These are phyloP conservation scores for Malassezia yamatoensis DNA, from an alignment of 1,284 basidiomycete species.

Conservation along the genomic window DNA sequence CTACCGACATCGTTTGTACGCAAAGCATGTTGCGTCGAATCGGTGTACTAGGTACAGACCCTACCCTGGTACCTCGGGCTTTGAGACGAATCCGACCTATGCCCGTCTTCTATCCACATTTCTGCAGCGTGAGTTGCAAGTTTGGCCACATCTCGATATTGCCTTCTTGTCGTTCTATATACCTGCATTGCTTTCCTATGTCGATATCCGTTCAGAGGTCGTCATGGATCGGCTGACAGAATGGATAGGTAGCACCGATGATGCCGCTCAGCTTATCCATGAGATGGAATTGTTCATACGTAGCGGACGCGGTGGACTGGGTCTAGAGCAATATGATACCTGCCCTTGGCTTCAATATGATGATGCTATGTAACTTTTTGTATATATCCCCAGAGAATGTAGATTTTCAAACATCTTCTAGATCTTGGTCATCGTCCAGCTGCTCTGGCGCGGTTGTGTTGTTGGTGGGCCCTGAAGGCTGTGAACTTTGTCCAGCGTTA, in stretches of 20 bases:
- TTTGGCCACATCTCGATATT: conserved; percentile 16
- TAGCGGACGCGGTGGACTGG: conserved; percentile 12
- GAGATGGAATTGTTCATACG: conserved; percentile 18
- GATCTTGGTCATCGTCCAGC: not conserved
- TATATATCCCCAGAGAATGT: not conserved
- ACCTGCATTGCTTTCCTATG: conserved; percentile 14
- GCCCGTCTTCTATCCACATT: conserved; percentile 13
- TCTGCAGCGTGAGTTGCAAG: conserved; percentile 15
- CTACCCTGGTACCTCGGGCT: conserved; percentile 10
- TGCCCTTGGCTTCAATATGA: conserved; percentile 18
- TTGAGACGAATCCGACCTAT: conserved; percentile 7
- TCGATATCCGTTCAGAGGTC: conserved; percentile 11
- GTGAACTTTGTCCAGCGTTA: not conserved
- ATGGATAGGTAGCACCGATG: conserved; percentile 12
- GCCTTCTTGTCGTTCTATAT: conserved; percentile 16
- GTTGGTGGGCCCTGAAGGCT: not conserved
- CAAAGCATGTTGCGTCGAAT: conserved; percentile 17
- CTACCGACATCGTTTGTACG: conserved; percentile 6
- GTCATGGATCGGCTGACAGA: conserved; percentile 11
- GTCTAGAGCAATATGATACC: conserved; percentile 16
- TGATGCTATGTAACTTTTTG: not conserved
- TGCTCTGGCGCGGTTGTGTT: not conserved
- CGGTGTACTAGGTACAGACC: conserved; percentile 15
- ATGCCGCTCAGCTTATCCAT: conserved; percentile 10
- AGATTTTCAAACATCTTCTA: conserved; percentile 11